Evolutionary conservation across 2,329 filamentous ascomycete genomes (phyloP), one percentile per base, ranked within the genome.

Genomic region (Trichoderma semiorbis): DNA sequence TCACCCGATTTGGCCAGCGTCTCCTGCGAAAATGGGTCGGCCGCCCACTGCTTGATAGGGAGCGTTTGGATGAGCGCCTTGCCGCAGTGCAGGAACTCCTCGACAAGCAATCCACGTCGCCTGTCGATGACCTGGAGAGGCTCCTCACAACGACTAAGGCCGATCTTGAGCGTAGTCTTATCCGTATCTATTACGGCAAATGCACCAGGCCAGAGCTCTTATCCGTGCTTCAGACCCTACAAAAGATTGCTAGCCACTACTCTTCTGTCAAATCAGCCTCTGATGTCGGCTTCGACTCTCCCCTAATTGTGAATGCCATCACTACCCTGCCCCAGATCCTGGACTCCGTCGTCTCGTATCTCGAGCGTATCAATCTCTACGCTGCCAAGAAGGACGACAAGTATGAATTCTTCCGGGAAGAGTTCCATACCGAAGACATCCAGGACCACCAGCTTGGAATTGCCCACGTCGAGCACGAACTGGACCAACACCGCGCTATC

Each of bases 151-250:
- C 87, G 72, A 91, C 92, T 73, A 93, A 88, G 78, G 90, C 88
- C 7, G 96, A 99, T 78, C 88, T 99, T 7, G 96, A 99, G 81
- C 94, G 96, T 76, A 96, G 93, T 73, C 85, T 99, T 60, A 95
- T 98, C 77, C 90, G 96, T 58, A 97, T 99, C 72, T 99, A 98
- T 84, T 99, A 99, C 81, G 94, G 95, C 64, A 98, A 97, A 83
- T 98, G 95, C 80, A 92, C 93, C 1, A 90, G 96, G 0, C 92
- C 95, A 0, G 96, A 99, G 80, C 89, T 99, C 5, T 85, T 98
- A 2, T 89, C 89, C 0, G 91, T 97, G 5, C 85, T 99, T 1
- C 95, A 98, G 80, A 92, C 93, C 0, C 85, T 99, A 71, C 94
- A 97, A 77, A 88, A 86, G 72, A 93, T 98, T 60, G 89, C 93